Base-by-base conservation (phyloP, 2,329 filamentous ascomycete genomes). In the Rosellinia necatrix region DNA sequence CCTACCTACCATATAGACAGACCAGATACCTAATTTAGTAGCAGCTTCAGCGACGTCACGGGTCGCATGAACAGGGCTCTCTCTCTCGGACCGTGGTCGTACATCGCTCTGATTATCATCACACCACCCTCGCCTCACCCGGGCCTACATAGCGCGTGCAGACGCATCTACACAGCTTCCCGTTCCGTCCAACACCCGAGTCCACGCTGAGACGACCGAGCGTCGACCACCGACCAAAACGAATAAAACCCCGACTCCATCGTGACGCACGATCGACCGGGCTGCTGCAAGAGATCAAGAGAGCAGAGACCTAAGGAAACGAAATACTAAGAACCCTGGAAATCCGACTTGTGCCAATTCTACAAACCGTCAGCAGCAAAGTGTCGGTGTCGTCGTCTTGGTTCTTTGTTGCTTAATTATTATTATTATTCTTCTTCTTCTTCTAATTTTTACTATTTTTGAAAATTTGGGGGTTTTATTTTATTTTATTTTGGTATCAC, bases 81-180 rank as follows among this genome's bases (percentile, higher is more conserved):
- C 41, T n/a, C n/a, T 49, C 44, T 38, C 32, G 53, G 58, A n/a
- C n/a, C 42, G 40, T 55, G 53, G 55, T 42, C 56, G 43, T 55
- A 40, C 46, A 55, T 58, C 58, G 54, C 50, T 51, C 58, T 44
- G 49, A 49, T 46, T 37, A 25, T 21, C 5, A 57, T 53, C 54
- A 53, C 58, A 57, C 58, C 54, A 53, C 58, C 50, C 46, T 54
- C 58, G 53, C 49, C 54, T 58, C 27, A 53, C 49, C 25, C 21
- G n/a, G n/a, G n/a, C n/a, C n/a, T n/a, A n/a, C n/a, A n/a, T n/a
- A n/a, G n/a, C n/a, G 22, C 22, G 5, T 42, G n/a, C 38, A 35
- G 32, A 6, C 30, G 24, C 47, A 42, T 25, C 35, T 10, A 30
- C 17, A 37, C 47, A 59, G 47, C 56, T 61, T 58, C 58, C 58